These are phyloP conservation scores for Aspergillus olivimuriae DNA, from an alignment of 495 filamentous ascomycete species.

Conservation along the genomic window DNA sequence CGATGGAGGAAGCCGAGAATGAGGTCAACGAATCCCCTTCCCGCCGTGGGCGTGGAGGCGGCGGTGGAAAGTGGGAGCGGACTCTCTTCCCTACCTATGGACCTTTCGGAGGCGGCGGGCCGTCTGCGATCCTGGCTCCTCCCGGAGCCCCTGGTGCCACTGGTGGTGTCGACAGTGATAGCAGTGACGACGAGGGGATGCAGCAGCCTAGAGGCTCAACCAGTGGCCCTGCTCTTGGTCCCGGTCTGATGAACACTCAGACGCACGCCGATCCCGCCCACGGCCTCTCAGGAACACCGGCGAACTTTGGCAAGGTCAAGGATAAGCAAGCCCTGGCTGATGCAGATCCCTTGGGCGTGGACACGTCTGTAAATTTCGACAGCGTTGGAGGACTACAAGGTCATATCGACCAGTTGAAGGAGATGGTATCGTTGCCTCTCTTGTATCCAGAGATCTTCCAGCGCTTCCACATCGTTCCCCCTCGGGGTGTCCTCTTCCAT, in stretches of 20 bases:
- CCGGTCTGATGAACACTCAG: constrained; percentile 50
- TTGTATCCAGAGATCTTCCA: constrained; percentile 94
- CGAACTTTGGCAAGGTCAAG: constrained; percentile 84
- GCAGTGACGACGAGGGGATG: constrained; percentile 84
- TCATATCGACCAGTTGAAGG: constrained; percentile 92
- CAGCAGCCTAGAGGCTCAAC: constrained; percentile 40
- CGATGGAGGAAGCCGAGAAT: constrained; percentile 60
- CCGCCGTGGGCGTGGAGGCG: constrained; percentile 49
- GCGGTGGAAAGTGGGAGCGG: constrained; percentile 56
- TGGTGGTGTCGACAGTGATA: constrained; percentile 85
- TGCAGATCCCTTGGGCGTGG: constrained; percentile 88
- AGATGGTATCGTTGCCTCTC: constrained; percentile 92
- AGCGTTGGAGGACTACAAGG: constrained; percentile 85
- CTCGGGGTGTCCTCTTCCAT: constrained; percentile 92
- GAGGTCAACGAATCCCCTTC: constrained; percentile 62
- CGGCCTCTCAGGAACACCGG: constrained; percentile 58
- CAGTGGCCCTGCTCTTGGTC: constrained; percentile 56
- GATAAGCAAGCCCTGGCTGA: constrained; percentile 77
- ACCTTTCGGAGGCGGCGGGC: constrained; percentile 82
- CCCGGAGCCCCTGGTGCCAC: constrained; percentile 65
- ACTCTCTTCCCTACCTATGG: constrained; percentile 80
- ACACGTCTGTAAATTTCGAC: constrained; percentile 84
- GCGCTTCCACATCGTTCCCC: constrained; percentile 85
- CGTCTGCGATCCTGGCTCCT: constrained; percentile 64
- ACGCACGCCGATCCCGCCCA: constrained; percentile 61